Evolutionary conservation across 495 filamentous ascomycete genomes (phyloP), one percentile per base, ranked within the genome.

Genomic region (Hyaloscypha variabilis): DNA sequence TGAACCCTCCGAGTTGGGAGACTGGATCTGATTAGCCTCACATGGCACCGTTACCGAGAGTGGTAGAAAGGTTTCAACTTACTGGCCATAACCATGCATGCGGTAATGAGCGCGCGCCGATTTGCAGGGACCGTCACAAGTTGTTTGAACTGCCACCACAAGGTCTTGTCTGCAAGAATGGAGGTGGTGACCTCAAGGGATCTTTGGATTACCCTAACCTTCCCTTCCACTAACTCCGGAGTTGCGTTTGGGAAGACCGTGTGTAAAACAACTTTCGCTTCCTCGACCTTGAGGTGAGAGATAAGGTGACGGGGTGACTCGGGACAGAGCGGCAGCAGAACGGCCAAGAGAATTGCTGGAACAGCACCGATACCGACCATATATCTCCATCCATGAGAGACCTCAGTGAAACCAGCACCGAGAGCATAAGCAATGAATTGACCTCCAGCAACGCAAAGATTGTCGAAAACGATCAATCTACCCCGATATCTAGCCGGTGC

Each of bases 271-370:
- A 55, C 4, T 58, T 66, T 4, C 76, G 78, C 64, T 83, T 73
- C 39, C 8, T 80, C 80, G 0, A 65, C 42, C 28, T 75, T 76
- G 25, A 72, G 69, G 57, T 83, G 75, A 63, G 76, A 81, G 28
- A 81, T 70, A 34, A 83, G 72, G 63, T 84, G 80, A 49, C 82
- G 82, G 17, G 82, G 83, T 0, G 80, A 84, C 61, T 84, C 82
- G 0, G 81, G 83, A 69, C 80, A 82, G 66, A 76, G 72, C 23
- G 75, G 73, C 6, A 83, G 69, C 3, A 83, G 69, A 17, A 70
- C 64, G 10, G 67, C 72, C 10, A 83, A 76, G 49, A 83, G 61
- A 24, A 80, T 76, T 1, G 81, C 72, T 2, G 82, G 82, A 21
- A 82, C 61, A 26, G 75, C 80, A 52, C 81, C 81, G 52, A 80